These are phyloP conservation scores for Trichoderma virens DNA, from an alignment of 495 filamentous ascomycete species.

Conservation along the genomic window DNA sequence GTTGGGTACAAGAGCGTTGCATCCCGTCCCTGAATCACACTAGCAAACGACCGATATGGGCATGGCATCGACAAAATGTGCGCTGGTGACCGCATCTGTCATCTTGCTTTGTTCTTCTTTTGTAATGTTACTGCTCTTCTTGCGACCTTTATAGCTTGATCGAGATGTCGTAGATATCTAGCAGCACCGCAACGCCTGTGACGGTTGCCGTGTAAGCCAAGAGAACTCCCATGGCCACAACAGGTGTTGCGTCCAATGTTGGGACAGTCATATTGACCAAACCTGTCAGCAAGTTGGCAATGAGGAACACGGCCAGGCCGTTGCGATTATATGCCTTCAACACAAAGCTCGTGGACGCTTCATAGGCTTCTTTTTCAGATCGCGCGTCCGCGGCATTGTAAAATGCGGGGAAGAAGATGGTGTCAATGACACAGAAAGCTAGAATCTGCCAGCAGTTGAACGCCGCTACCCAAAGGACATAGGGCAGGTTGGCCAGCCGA, in stretches of 20 bases:
- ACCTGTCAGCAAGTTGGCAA: conserved; percentile 85
- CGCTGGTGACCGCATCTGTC: neutral
- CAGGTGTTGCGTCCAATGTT: conserved; percentile 60
- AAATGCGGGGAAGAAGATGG: conserved; percentile 62
- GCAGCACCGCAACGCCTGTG: conserved; percentile 55
- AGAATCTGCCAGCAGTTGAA: conserved; percentile 80
- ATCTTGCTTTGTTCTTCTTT: too few relatives aligned
- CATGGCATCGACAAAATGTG: neutral
- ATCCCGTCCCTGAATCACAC: neutral
- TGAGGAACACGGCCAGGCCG: conserved; percentile 76
- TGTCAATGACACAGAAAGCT: conserved; percentile 69
- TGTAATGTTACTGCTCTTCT: too few relatives aligned
- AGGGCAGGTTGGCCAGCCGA: conserved; percentile 86
- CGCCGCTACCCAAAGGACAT: conserved; percentile 81
- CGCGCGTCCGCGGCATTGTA: conserved; percentile 45
- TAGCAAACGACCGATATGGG: neutral
- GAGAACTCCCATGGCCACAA: conserved; percentile 64
- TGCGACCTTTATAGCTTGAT: conserved; percentile 74
- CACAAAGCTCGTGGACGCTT: conserved; percentile 64
- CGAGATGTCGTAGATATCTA: conserved; percentile 67
- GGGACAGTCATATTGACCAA: conserved; percentile 77
- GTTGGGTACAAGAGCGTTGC: neutral
- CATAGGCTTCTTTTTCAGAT: conserved; percentile 51
- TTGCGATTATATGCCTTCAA: conserved; percentile 81
- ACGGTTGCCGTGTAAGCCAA: conserved; percentile 61